Conservation (phyloP, 2,329 filamentous ascomycete genomes). For the Ophiostoma novo-ulmi region DNA sequence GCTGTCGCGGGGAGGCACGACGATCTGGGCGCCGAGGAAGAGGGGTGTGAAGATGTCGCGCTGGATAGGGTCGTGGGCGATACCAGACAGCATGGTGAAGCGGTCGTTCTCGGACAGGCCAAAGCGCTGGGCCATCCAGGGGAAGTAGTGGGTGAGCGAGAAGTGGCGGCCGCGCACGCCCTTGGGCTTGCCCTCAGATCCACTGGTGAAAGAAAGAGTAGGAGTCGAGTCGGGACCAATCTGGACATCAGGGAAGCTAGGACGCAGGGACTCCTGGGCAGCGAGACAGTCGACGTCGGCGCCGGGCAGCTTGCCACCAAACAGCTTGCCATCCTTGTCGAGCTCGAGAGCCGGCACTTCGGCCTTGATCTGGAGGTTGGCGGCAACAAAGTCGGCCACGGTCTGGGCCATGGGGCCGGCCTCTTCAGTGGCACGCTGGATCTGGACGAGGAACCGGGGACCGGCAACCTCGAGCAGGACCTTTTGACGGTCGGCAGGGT, state of each 20-base stretch:
- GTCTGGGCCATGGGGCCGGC: slow-evolving; percentile 46
- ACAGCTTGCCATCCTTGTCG: slow-evolving; percentile 62
- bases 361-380: slow-evolving; percentile 64
- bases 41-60: slow-evolving; percentile 80
- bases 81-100: slow-evolving; percentile 81
- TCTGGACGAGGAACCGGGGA: slow-evolving; percentile 66
- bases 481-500: slow-evolving; percentile 74
- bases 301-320: slow-evolving; percentile 62
- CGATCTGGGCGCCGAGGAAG: slow-evolving; percentile 73
- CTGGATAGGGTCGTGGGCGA: slow-evolving; percentile 67
- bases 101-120: slow-evolving; percentile 63
- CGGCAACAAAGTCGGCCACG: slow-evolving; percentile 64
- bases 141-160: slow-evolving; percentile 77
- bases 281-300: slow-evolving; percentile 60
- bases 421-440: slow-evolving; percentile 66
- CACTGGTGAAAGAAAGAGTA: slow-evolving; percentile 69
- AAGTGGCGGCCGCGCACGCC: slow-evolving; percentile 85
- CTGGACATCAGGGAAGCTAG: slow-evolving; percentile 55
- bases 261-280: slow-evolving; percentile 48
- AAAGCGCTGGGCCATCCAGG: slow-evolving; percentile 88
- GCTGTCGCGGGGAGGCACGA: slow-evolving; percentile 74
- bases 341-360: slow-evolving; percentile 70
- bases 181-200: slow-evolving; percentile 75
- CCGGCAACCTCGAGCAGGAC: slow-evolving; percentile 77
- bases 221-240: slow-evolving; percentile 82